These are phyloP conservation scores for Candida alai DNA, from an alignment of 805 yeast species.

Conservation along the genomic window DNA sequence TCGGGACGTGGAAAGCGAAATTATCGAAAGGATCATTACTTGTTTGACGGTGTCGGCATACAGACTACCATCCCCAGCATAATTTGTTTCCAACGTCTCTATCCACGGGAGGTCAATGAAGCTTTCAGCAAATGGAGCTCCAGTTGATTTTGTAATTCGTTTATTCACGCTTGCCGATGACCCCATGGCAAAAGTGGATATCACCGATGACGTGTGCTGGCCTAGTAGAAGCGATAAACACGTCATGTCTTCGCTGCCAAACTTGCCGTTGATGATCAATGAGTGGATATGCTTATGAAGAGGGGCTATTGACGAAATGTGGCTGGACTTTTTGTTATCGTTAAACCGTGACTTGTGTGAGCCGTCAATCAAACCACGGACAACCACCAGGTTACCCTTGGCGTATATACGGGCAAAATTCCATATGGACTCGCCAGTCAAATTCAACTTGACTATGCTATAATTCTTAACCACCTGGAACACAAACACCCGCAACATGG, in stretches of 20 bases:
- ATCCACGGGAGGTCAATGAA: conserved; percentile 59
- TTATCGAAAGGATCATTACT: conserved; percentile 48
- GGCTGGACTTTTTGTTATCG: conserved; percentile 48
- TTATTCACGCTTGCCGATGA: conserved; percentile 2
- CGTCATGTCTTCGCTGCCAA: conserved; percentile 43
- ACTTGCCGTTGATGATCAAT: conserved; percentile 45
- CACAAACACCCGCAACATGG: conserved; percentile 44
- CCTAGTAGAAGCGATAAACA: conserved; percentile 47
- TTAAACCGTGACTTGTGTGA: conserved; percentile 43
- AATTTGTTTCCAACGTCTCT: conserved; percentile 53
- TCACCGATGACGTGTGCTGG: conserved; percentile 25
- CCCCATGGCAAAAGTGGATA: conserved; percentile 19
- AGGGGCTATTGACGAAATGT: conserved; percentile 38
- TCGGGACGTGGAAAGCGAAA: conserved; percentile 44
- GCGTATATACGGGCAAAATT: conserved; percentile 55
- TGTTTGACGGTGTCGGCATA: conserved; percentile 45
- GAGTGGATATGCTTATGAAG: conserved; percentile 53
- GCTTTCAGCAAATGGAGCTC: conserved; percentile 44
- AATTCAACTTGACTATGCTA: conserved; percentile 49
- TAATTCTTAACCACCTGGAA: conserved; percentile 47
- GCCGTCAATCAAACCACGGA: conserved; percentile 56
- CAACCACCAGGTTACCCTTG: conserved; percentile 36
- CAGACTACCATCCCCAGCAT: conserved; percentile 53
- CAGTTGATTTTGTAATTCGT: conserved; percentile 1
- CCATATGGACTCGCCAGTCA: conserved; percentile 65